phyloP scores from a whole-genome alignment of 768 basidiomycete species.

The Nidularia pulvinata region DNA sequence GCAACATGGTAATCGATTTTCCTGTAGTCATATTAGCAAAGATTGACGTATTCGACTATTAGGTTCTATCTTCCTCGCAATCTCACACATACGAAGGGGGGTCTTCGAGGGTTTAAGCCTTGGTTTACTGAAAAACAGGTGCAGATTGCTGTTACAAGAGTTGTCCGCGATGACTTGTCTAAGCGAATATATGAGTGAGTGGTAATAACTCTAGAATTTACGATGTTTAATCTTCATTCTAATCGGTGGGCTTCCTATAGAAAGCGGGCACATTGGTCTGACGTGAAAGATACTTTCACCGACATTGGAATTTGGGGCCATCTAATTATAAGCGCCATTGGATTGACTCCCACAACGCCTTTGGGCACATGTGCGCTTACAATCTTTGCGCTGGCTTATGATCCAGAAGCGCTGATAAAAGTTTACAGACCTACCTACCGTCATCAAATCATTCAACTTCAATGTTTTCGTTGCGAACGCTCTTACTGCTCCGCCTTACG shows the following conservation, averaged over 20 bases:
- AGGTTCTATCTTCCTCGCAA: slow-evolving; percentile 36
- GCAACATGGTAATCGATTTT: slow-evolving; percentile 23
- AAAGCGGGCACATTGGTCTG: slow-evolving; percentile 25
- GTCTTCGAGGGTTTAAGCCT: slow-evolving; percentile 25
- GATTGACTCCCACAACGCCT: slow-evolving; percentile 32
- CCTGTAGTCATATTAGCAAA: not conserved
- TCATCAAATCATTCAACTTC: slow-evolving; percentile 36
- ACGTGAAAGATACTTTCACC: slow-evolving; percentile 30
- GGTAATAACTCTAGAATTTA: not conserved
- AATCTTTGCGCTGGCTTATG: not conserved
- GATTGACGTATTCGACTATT: not conserved
- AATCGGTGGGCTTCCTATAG: slow-evolving; percentile 7
- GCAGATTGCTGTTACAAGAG: slow-evolving; percentile 30
- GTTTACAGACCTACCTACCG: slow-evolving; percentile 31
- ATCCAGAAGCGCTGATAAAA: not conserved
- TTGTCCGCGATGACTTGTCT: slow-evolving; percentile 33
- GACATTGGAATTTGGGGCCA: slow-evolving; percentile 34
- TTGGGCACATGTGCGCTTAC: slow-evolving; percentile 27
- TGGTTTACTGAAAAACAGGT: slow-evolving; percentile 33
- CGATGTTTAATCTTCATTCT: not conserved
- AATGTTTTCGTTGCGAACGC: slow-evolving; percentile 32
- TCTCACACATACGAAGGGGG: slow-evolving; percentile 22
- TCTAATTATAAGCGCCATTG: slow-evolving; percentile 27
- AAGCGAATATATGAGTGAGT: slow-evolving; percentile 35
- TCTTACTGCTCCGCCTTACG: slow-evolving; percentile 32